phyloP scores from a whole-genome alignment of 768 basidiomycete species.

The Tricholoma hemisulphureum region DNA sequence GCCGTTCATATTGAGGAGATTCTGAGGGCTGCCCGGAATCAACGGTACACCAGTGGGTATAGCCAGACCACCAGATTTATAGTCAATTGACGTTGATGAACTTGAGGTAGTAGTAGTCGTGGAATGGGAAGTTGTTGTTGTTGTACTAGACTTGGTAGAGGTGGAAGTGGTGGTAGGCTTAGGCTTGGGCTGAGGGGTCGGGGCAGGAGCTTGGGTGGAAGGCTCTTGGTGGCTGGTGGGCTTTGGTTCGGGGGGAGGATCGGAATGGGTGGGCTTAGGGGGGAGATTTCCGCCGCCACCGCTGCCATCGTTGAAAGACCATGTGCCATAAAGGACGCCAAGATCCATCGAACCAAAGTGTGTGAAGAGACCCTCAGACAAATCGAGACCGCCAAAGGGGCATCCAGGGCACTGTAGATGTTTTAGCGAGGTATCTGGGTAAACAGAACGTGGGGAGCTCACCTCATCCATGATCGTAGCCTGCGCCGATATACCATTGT shows the following conservation, averaged over 20 bases:
- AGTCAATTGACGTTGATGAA: background rate
- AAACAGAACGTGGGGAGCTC: background rate
- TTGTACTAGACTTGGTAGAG: constrained; percentile 7
- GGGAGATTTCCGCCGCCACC: constrained; percentile 19
- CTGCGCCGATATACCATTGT: constrained; percentile 51
- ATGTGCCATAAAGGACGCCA: constrained; percentile 51
- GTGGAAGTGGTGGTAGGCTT: constrained; percentile 21
- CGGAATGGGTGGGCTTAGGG: constrained; percentile 18
- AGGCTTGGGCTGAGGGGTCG: constrained; percentile 13
- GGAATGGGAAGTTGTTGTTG: constrained; percentile 16
- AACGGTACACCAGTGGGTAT: background rate
- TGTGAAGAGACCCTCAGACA: constrained; percentile 56
- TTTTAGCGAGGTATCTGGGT: constrained; percentile 6
- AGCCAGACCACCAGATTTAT: background rate
- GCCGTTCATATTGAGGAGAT: background rate
- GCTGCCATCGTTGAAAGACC: constrained; percentile 38
- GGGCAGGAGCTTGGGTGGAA: background rate
- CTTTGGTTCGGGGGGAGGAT: constrained; percentile 13
- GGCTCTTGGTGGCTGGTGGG: constrained; percentile 11
- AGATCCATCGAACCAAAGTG: constrained; percentile 42
- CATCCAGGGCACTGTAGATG: constrained; percentile 60
- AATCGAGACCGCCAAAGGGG: constrained; percentile 58
- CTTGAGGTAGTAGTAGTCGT: constrained; percentile 12
- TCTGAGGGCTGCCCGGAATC: background rate
- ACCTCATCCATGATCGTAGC: constrained; percentile 69